phyloP scores from a whole-genome alignment of 208 protist species.

The Trypanosoma vivax region DNA sequence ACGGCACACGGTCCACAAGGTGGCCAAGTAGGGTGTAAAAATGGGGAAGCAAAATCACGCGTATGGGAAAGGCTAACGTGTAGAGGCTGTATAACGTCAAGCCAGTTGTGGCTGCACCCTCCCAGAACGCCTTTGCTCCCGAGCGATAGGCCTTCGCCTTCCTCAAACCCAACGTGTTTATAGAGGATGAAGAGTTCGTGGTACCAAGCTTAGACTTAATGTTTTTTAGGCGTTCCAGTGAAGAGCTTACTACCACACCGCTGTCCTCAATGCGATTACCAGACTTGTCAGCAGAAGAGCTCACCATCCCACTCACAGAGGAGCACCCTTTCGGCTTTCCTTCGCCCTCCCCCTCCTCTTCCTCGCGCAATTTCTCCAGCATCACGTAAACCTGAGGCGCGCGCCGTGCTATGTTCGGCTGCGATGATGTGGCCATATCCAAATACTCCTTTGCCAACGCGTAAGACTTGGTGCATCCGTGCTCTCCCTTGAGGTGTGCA shows the following conservation, averaged over 20 bases:
- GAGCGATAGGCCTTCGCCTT: slow-evolving; percentile 14
- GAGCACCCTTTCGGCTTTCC: slow-evolving; percentile 4
- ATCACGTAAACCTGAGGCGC: slow-evolving; percentile 49
- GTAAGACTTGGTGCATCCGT: slow-evolving; percentile 70
- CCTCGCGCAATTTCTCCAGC: slow-evolving; percentile 58
- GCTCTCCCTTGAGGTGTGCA: slow-evolving; percentile 81
- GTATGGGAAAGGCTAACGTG: slow-evolving; percentile 74
- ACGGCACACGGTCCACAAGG: slow-evolving; percentile 64
- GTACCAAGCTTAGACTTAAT: slow-evolving; percentile 21
- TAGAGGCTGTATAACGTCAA: slow-evolving; percentile 56
- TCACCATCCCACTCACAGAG: background rate
- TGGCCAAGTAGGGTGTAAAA: slow-evolving; percentile 57
- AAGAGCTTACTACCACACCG: slow-evolving; percentile 37
- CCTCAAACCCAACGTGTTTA: background rate
- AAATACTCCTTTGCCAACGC: slow-evolving; percentile 67
- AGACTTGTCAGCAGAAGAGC: background rate
- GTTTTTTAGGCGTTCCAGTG: slow-evolving; percentile 43
- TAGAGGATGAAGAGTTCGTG: background rate
- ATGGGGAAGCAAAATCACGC: slow-evolving; percentile 58
- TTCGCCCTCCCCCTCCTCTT: slow-evolving; percentile 33
- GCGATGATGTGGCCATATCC: slow-evolving; percentile 39
- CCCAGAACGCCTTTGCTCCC: slow-evolving; percentile 65
- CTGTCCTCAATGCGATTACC: slow-evolving; percentile 14
- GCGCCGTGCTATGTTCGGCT: slow-evolving; percentile 65
- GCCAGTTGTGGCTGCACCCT: slow-evolving; percentile 46